Conservation (phyloP, 306 rosid genomes). For the Cucurbita ficifolia region DNA sequence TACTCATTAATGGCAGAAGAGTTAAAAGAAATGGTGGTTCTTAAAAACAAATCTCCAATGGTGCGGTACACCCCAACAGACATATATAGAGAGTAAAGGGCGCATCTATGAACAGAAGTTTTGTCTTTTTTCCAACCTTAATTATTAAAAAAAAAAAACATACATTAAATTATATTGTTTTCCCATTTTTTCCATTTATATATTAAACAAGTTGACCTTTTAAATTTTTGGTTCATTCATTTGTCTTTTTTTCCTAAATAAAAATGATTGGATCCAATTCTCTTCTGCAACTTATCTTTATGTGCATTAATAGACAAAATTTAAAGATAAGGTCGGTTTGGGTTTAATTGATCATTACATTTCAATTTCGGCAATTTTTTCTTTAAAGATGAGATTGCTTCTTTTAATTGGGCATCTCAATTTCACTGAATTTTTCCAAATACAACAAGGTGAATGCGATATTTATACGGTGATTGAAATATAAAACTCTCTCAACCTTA, state of each 20-base stretch:
- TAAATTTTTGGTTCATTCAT: neutral
- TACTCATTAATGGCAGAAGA: neutral
- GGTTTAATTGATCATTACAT: neutral
- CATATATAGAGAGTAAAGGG: neutral
- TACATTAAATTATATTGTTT: neutral
- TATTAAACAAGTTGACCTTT: neutral
- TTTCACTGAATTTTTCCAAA: neutral
- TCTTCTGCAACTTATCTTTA: neutral
- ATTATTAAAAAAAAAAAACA: neutral
- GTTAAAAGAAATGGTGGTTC: neutral
- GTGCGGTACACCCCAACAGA: constrained; percentile 7
- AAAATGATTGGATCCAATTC: neutral
- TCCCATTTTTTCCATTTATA: too few species aligned
- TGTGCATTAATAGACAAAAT: neutral
- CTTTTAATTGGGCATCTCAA: neutral
- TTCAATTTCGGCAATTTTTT: neutral
- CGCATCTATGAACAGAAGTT: neutral
- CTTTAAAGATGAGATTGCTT: neutral
- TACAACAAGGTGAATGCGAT: neutral
- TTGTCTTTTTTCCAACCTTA: constrained; percentile 1
- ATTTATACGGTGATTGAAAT: neutral
- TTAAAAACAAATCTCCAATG: neutral
- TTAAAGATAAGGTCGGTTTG: neutral
- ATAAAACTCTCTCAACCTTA: neutral
- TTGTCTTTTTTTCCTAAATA: neutral